A percentile compares a stretch with the other conserved stretches of the same genome.
Evolutionary conservation across 495 filamentous ascomycete species (phyloP).

Genomic region (Parathielavia hyrcaniae): DNA sequence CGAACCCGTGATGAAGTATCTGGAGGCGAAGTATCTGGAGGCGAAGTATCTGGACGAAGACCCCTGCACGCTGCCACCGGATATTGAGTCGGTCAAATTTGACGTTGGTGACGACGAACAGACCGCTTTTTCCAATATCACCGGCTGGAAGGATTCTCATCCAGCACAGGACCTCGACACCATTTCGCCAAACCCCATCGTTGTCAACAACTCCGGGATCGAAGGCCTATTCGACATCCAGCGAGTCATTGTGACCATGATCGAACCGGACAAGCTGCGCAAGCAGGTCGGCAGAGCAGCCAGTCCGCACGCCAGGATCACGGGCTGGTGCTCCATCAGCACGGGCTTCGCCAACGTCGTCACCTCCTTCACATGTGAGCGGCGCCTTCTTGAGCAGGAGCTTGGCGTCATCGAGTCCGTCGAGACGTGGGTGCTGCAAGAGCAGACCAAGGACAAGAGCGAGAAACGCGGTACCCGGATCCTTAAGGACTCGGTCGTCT

Average conservation of each 20-base stretch:
- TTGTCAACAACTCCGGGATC: constrained; percentile 37
- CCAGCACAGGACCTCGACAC: constrained; percentile 22
- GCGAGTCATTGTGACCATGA: constrained; percentile 36
- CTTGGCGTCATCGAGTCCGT: constrained; percentile 35
- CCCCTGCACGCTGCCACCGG: constrained; percentile 17
- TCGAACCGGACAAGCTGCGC: constrained; percentile 30
- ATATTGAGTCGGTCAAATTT: constrained; percentile 17
- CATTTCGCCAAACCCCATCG: constrained; percentile 39
- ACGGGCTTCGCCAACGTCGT: constrained; percentile 34
- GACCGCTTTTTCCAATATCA: too few species aligned
- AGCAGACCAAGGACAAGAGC: constrained; percentile 18
- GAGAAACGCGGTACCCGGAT: constrained; percentile 15
- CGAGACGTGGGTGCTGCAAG: constrained; percentile 23
- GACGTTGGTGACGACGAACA: background rate
- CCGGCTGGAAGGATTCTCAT: background rate
- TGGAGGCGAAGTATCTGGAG: background rate
- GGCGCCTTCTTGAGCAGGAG: constrained; percentile 32
- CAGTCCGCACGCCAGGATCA: constrained; percentile 29
- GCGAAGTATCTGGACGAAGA: too few species aligned
- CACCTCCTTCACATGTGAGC: constrained; percentile 36
- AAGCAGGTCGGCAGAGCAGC: constrained; percentile 28
- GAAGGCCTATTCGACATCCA: constrained; percentile 40
- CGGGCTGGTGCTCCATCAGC: constrained; percentile 35
- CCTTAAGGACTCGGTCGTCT: too few species aligned
- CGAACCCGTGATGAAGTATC: constrained; percentile 8